Base-by-base conservation (phyloP, 352 stramenopile genomes). In the Phytopythium delawarense region DNA sequence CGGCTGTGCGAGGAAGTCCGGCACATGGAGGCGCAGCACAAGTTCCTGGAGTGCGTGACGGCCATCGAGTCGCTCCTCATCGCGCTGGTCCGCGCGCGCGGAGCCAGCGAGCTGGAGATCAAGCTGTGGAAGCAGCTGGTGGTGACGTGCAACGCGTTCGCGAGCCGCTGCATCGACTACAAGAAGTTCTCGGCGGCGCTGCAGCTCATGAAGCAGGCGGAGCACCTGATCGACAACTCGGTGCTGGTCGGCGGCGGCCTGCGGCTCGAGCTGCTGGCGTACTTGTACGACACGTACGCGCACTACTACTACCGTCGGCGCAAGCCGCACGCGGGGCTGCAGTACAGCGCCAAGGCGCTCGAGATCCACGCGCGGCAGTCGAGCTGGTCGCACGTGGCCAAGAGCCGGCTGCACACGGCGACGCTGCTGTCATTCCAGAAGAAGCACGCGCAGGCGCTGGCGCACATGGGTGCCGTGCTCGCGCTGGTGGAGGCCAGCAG, bases 81-180 rank as follows among this genome's bases (percentile, higher is more conserved):
- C 20, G 76, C 78, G 2, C 76, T 92, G 25, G 72, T 94, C 13
- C 84, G 83, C 18, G 76, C 79, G 2, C 71, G 76, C 23, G 70
- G 74, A 23, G 74, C 79, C n/a, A 70, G 71, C 12, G 67, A 88
- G 6, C 67, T 92, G 20, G 79, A 85, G 30, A 70, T 61, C 7
- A 88, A 90, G 58, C 73, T 97, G 2, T 98, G 91, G 89, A 85
- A 92, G 39, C 92, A 98, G 67, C 76, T 97, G 13, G 81, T 96
- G 2, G 78, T 97, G n/a, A 94, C 88, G 12, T 88, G 84, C 68
- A 96, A 91, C 52, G 88, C 88, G 7, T 97, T 98, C 65, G 90
- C 81, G 18, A 88, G 84, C 48, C 78, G 88, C 21, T 90, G 74
- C 42, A 85, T 92, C 44, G 89, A 97, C 66, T 87, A 91, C 59